Conservation (phyloP, 208 protist genomes). For the Leishmania tropica region DNA sequence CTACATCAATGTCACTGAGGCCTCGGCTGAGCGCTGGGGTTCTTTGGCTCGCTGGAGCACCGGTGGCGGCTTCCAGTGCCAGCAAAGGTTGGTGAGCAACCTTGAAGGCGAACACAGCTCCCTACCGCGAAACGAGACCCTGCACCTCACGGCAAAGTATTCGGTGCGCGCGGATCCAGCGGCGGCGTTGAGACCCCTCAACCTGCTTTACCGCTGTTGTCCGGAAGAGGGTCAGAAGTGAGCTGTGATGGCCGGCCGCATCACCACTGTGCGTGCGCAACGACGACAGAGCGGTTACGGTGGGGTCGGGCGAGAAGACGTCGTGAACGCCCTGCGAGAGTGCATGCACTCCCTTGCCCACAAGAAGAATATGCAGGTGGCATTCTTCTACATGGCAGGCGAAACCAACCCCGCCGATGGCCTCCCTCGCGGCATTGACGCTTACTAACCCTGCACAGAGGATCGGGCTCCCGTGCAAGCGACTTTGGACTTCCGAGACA, state of each 20-base stretch:
- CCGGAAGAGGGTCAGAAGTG: not conserved
- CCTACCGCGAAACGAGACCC: not conserved
- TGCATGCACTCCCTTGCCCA: conserved; percentile 11
- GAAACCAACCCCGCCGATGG: conserved; percentile 15
- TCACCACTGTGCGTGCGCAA: conserved; percentile 12
- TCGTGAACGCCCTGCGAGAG: conserved; percentile 16
- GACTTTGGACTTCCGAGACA: not conserved
- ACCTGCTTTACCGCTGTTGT: not conserved
- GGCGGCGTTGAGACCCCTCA: not conserved
- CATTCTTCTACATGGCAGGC: conserved; percentile 22
- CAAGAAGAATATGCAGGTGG: conserved; percentile 1
- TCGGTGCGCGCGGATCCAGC: not conserved
- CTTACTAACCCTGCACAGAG: not conserved
- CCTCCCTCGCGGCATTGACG: conserved; percentile 20
- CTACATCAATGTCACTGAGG: not conserved
- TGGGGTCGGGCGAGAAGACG: conserved; percentile 11
- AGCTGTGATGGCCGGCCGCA: conserved; percentile 17
- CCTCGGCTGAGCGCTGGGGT: not conserved
- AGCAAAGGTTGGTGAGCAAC: not conserved
- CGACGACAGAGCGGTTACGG: conserved; percentile 6
- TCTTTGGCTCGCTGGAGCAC: not conserved
- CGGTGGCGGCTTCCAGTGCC: not conserved
- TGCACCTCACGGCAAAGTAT: not conserved
- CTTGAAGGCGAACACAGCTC: not conserved
- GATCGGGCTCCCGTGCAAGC: not conserved